A percentile compares a stretch with the other conserved stretches of the same genome.
phyloP scores from a whole-genome alignment of 345 rosid genomes.

The Durio zibethinus region DNA sequence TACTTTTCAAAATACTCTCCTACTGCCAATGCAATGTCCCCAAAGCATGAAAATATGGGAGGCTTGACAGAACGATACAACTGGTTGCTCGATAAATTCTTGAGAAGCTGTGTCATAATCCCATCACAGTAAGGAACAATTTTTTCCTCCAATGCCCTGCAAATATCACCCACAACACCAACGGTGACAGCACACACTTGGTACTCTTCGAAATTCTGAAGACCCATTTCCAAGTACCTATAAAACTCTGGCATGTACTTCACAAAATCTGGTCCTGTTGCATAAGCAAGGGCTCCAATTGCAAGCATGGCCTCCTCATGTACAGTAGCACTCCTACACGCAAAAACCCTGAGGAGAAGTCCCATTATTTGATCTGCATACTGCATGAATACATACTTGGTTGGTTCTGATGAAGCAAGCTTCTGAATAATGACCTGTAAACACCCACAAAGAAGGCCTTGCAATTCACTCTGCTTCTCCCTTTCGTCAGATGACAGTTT shows the following conservation, averaged over 20 bases:
- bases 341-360: slow-evolving; percentile 71
- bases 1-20: slow-evolving; percentile 73
- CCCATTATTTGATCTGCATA: slow-evolving; percentile 70
- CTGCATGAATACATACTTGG: slow-evolving; percentile 62
- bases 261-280: slow-evolving; percentile 58
- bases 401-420: slow-evolving; percentile 59
- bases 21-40: slow-evolving; percentile 71
- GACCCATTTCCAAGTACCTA: slow-evolving; percentile 73
- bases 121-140: slow-evolving; percentile 68
- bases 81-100: slow-evolving; percentile 76
- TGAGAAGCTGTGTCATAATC: slow-evolving; percentile 78
- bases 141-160: slow-evolving; percentile 66
- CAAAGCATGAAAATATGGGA: slow-evolving; percentile 70
- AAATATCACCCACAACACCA: slow-evolving; percentile 71
- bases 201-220: slow-evolving; percentile 50
- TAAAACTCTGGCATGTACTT: slow-evolving; percentile 77
- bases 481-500: slow-evolving; percentile 57
- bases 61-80: slow-evolving; percentile 78
- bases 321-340: slow-evolving; percentile 68
- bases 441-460: slow-evolving; percentile 77
- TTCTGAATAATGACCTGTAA: slow-evolving; percentile 72
- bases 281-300: slow-evolving; percentile 75
- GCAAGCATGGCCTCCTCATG: slow-evolving; percentile 88
- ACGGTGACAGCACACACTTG: slow-evolving; percentile 57
- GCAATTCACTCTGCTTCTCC: slow-evolving; percentile 65